phyloP scores from a whole-genome alignment of 208 protist species.

The Baffinella frigidus region DNA sequence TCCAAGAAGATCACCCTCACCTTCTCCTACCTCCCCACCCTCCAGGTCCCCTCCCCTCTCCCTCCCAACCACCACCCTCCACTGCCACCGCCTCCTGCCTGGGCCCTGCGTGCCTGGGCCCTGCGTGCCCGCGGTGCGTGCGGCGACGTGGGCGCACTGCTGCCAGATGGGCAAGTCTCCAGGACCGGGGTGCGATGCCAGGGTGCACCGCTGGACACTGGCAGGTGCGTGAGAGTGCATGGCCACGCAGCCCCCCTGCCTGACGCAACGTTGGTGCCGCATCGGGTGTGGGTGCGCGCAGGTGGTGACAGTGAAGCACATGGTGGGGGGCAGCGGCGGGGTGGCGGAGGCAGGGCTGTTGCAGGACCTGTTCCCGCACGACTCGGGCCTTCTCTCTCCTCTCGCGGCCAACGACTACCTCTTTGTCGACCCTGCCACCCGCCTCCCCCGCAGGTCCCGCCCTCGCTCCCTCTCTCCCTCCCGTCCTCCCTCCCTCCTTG shows the following conservation, averaged over 20 bases:
- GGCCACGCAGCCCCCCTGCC: too few relatives aligned
- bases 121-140: too few relatives aligned
- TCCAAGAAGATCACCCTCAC: neutral
- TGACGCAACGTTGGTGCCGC: too few relatives aligned
- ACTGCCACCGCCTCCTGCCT: too few relatives aligned
- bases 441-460: neutral
- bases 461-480: neutral
- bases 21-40: slow-evolving; percentile 28
- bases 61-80: too few relatives aligned
- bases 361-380: slow-evolving; percentile 5
- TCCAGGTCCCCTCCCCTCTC: neutral
- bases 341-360: neutral
- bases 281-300: too few relatives aligned
- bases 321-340: neutral
- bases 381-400: neutral
- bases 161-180: too few relatives aligned
- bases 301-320: neutral
- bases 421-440: neutral
- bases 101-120: too few relatives aligned
- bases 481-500: neutral
- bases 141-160: too few relatives aligned
- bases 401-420: neutral
- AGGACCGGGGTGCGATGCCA: too few relatives aligned
- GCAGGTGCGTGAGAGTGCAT: too few relatives aligned
- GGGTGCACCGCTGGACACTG: too few relatives aligned